These are phyloP conservation scores for Ilyonectria mors-panacis DNA, from an alignment of 2,329 filamentous ascomycete species.

Conservation along the genomic window DNA sequence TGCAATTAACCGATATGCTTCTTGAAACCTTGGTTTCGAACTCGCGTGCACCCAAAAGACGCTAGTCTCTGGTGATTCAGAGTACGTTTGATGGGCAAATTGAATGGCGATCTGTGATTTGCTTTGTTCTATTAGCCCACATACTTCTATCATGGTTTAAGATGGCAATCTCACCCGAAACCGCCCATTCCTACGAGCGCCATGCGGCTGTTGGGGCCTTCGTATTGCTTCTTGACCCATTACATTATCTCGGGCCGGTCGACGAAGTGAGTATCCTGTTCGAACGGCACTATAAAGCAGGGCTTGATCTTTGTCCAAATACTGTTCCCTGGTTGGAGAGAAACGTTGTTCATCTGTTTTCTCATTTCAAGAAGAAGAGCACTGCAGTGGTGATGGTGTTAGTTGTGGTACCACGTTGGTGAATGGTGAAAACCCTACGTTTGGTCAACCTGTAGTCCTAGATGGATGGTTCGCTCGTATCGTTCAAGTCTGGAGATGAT, in stretches of 20 bases:
- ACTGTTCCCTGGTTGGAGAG: background rate
- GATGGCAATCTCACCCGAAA: conserved; percentile 39
- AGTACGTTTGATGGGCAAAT: conserved; percentile 51
- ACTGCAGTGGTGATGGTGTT: background rate
- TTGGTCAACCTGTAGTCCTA: conserved; percentile 18
- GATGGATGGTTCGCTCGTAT: conserved; percentile 8
- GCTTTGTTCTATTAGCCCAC: conserved; percentile 12
- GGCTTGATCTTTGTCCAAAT: background rate
- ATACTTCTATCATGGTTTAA: background rate
- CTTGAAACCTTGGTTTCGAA: conserved; percentile 52
- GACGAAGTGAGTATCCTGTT: conserved; percentile 51
- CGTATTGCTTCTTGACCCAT: conserved; percentile 41
- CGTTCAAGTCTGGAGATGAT: conserved; percentile 19
- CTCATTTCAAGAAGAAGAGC: conserved; percentile 16
- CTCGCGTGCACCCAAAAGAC: conserved; percentile 58
- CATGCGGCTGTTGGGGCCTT: conserved; percentile 36
- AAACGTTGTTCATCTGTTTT: conserved; percentile 5
- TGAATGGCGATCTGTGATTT: conserved; percentile 53
- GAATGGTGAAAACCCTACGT: background rate
- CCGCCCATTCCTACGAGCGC: conserved; percentile 55
- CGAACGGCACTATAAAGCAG: conserved; percentile 45
- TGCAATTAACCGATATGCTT: conserved; percentile 54
- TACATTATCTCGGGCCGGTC: conserved; percentile 46
- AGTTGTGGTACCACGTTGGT: background rate
- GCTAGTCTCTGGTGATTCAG: conserved; percentile 46